phyloP scores from a whole-genome alignment of 1,139 yeast genomes.

The Kodamaea sp. region DNA sequence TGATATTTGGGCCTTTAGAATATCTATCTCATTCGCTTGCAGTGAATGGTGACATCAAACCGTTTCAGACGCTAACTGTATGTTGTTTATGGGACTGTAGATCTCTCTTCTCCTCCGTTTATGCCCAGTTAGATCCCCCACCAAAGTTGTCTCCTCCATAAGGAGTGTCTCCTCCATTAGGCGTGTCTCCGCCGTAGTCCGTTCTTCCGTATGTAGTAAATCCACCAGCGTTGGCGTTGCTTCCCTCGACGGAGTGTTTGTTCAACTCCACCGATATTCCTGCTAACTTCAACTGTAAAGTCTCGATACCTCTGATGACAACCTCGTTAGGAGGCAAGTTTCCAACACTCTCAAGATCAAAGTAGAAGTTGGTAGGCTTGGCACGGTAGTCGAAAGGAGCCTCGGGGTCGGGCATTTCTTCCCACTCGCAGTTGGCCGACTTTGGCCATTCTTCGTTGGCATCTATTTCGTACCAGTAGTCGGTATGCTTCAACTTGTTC shows the following conservation, averaged over 20 bases:
- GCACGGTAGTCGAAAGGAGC: slow-evolving; percentile 87
- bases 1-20: too few species aligned
- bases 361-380: slow-evolving; percentile 74
- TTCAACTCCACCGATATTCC: slow-evolving; percentile 82
- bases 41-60: too few species aligned
- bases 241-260: slow-evolving; percentile 54
- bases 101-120: too few species aligned
- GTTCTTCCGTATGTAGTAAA: slow-evolving; percentile 54
- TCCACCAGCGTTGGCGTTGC: slow-evolving; percentile 44
- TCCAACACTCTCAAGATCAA: slow-evolving; percentile 93
- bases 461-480: slow-evolving; percentile 92
- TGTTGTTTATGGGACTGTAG: too few species aligned
- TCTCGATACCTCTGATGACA: slow-evolving; percentile 77
- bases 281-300: slow-evolving; percentile 87
- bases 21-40: too few species aligned
- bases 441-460: slow-evolving; percentile 92
- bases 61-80: too few species aligned
- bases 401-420: slow-evolving; percentile 89
- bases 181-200: slow-evolving; percentile 36
- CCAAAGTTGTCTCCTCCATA: slow-evolving; percentile 52
- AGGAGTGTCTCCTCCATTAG: slow-evolving; percentile 41
- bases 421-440: slow-evolving; percentile 88
- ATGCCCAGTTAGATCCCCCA: slow-evolving; percentile 19
- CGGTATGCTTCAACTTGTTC: slow-evolving; percentile 95
- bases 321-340: slow-evolving; percentile 87